phyloP scores from a whole-genome alignment of 805 yeast species.

The Saccharomycopsis selenospora region DNA sequence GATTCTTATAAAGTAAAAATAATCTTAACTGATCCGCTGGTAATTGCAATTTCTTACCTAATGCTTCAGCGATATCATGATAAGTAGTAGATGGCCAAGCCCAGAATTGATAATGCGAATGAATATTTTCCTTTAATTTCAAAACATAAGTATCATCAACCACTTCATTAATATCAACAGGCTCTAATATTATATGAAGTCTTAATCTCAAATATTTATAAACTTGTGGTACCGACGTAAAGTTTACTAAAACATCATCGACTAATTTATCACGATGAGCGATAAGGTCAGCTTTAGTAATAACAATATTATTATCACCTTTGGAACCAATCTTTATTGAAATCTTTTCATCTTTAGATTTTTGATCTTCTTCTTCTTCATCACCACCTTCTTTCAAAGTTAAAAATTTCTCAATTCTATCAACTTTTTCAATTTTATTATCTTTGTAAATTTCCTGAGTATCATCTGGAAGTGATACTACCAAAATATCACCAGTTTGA shows the following conservation, averaged over 20 bases:
- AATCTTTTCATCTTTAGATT: background rate
- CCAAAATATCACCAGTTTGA: slow-evolving; percentile 55
- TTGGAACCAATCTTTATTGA: background rate
- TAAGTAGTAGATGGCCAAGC: slow-evolving; percentile 54
- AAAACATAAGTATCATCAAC: slow-evolving; percentile 20
- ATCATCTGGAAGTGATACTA: slow-evolving; percentile 28
- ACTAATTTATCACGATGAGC: slow-evolving; percentile 17
- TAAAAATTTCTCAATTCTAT: slow-evolving; percentile 2
- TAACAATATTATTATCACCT: background rate
- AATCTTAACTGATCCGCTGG: slow-evolving; percentile 60
- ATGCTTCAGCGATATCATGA: slow-evolving; percentile 50
- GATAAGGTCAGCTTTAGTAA: slow-evolving; percentile 5
- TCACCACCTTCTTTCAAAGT: slow-evolving; percentile 25
- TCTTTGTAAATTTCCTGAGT: background rate
- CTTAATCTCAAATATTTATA: slow-evolving; percentile 53
- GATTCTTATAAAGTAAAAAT: slow-evolving; percentile 46
- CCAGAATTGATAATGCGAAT: slow-evolving; percentile 50
- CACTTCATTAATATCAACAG: slow-evolving; percentile 39
- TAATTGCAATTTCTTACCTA: slow-evolving; percentile 47
- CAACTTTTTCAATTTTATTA: slow-evolving; percentile 2
- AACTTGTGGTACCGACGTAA: slow-evolving; percentile 29
- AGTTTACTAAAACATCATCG: slow-evolving; percentile 11
- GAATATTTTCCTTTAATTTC: background rate
- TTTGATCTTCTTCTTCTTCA: slow-evolving; percentile 18
- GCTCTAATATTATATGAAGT: slow-evolving; percentile 48